Conservation (phyloP, 495 filamentous ascomycete genomes). For the Clavariopsis aquatica region DNA sequence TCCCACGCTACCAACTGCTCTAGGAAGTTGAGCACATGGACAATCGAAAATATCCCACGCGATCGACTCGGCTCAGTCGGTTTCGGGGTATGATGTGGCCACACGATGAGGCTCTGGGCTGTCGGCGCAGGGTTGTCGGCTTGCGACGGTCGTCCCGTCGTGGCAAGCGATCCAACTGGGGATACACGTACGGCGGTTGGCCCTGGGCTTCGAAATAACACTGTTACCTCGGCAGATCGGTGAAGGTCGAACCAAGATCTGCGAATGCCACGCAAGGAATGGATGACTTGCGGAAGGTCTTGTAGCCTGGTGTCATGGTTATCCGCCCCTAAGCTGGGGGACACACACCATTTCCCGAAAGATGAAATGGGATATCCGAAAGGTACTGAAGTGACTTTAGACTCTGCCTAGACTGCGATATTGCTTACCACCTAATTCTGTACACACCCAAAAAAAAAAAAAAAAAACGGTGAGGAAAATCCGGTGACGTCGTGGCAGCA, state of each 20-base stretch:
- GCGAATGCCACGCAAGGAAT: constrained; percentile 2
- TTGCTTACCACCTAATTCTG: not conserved
- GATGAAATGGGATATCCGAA: constrained; percentile 4
- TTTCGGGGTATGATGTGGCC: not conserved
- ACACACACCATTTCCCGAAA: not conserved
- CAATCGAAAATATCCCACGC: constrained; percentile 30
- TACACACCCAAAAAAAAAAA: no score
- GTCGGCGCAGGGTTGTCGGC: constrained; percentile 12
- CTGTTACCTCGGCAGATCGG: not conserved
- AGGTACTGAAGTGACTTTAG: not conserved
- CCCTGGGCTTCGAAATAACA: not conserved
- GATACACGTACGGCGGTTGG: not conserved
- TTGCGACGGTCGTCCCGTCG: constrained; percentile 9
- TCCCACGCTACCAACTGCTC: constrained; percentile 20
- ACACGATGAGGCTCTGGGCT: constrained; percentile 29
- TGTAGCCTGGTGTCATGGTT: not conserved
- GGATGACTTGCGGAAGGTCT: not conserved
- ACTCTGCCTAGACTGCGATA: not conserved
- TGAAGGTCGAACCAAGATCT: constrained; percentile 16
- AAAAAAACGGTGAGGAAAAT: not conserved
- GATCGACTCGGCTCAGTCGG: constrained; percentile 16
- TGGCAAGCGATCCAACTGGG: not conserved
- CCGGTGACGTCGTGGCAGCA: not conserved
- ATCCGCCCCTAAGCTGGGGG: not conserved
- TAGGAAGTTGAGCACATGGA: constrained; percentile 18